Evolutionary conservation across 352 stramenopile genomes (phyloP).

Genomic region (Labyrinthula sp.): DNA sequence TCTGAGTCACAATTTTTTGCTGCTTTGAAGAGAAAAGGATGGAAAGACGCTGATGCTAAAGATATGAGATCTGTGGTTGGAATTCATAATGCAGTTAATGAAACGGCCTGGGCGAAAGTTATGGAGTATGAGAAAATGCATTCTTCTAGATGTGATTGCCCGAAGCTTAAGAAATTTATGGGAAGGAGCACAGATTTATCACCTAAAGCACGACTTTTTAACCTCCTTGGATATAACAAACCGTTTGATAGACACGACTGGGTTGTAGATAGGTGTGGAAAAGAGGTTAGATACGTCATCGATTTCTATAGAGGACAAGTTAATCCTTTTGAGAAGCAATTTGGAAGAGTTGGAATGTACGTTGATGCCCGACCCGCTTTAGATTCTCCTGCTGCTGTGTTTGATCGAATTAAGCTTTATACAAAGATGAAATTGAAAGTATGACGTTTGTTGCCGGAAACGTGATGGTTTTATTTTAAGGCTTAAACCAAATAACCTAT

Average conservation of each 20-base stretch:
- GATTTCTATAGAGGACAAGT: slow-evolving; percentile 93
- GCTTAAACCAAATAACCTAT: too few relatives aligned
- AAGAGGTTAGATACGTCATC: slow-evolving; percentile 87
- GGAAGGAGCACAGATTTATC: slow-evolving; percentile 75
- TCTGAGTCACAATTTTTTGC: slow-evolving; percentile 92
- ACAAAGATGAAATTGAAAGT: too few relatives aligned
- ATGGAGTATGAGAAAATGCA: slow-evolving; percentile 59
- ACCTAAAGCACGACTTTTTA: slow-evolving; percentile 64
- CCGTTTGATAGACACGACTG: slow-evolving; percentile 97
- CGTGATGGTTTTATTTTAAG: too few relatives aligned
- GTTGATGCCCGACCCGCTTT: slow-evolving; percentile 84
- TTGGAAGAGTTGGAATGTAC: slow-evolving; percentile 52
- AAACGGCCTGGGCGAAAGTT: slow-evolving; percentile 76
- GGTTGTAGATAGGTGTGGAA: slow-evolving; percentile 68
- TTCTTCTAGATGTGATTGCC: slow-evolving; percentile 31
- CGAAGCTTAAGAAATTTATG: slow-evolving; percentile 75
- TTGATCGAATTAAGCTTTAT: too few relatives aligned
- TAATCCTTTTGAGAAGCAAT: slow-evolving; percentile 38
- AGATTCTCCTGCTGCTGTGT: slow-evolving; percentile 52
- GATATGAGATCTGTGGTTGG: slow-evolving; percentile 83
- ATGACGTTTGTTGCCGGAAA: too few relatives aligned
- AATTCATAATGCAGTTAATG: slow-evolving; percentile 92
- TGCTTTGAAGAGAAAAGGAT: slow-evolving; percentile 85
- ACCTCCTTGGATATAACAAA: slow-evolving; percentile 51
- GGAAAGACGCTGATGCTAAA: slow-evolving; percentile 50